Evolutionary conservation across 2,329 filamentous ascomycete genomes (phyloP).

Genomic region (Fusarium verrucosum): DNA sequence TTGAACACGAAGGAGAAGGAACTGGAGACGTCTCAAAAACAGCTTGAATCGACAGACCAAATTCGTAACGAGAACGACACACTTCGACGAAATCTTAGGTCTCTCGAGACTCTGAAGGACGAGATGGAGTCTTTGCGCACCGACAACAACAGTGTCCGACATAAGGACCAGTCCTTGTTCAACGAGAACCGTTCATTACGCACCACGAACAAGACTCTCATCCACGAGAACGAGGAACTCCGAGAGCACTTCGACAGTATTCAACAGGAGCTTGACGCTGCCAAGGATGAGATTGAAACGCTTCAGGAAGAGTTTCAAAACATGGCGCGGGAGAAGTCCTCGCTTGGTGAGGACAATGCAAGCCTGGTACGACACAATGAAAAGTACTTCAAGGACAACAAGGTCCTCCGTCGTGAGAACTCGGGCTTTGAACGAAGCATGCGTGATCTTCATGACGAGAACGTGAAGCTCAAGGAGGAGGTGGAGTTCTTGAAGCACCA

Average conservation of each 20-base stretch:
- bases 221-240: constrained; percentile 56
- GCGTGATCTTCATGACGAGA: constrained; percentile 57
- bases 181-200: constrained; percentile 58
- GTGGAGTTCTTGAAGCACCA: constrained; percentile 58
- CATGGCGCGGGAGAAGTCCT: constrained; percentile 55
- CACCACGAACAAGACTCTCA: constrained; percentile 52
- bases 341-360: constrained; percentile 61
- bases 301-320: constrained; percentile 52
- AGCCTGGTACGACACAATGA: constrained; percentile 65
- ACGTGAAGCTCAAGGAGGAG: constrained; percentile 59
- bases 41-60: constrained; percentile 54
- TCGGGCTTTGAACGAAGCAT: constrained; percentile 58
- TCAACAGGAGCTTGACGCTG: constrained; percentile 55
- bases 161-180: constrained; percentile 55
- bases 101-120: constrained; percentile 50
- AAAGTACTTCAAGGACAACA: constrained; percentile 64
- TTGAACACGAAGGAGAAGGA: constrained; percentile 55
- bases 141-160: constrained; percentile 54
- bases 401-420: constrained; percentile 59
- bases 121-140: constrained; percentile 55
- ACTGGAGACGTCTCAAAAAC: constrained; percentile 54
- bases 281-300: constrained; percentile 53
- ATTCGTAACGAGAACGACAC: constrained; percentile 52
- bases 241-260: constrained; percentile 53
- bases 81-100: constrained; percentile 54